phyloP scores from a whole-genome alignment of 2,329 filamentous ascomycete species.

The Phialophora expanda region DNA sequence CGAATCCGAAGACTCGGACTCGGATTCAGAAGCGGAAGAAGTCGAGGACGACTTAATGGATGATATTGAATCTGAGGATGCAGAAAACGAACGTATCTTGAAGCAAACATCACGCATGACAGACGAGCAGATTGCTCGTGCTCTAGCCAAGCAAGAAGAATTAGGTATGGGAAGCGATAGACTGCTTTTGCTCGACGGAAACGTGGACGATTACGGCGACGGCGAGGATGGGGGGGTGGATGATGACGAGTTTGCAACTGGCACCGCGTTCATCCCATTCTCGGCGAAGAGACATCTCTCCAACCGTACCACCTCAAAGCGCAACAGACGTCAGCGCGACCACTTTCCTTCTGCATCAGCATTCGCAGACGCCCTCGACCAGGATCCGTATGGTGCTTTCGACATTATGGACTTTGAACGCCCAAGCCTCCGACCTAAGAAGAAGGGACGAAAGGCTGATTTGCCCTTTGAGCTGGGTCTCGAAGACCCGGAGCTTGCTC shows the following conservation, averaged over 20 bases:
- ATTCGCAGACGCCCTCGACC: constrained; percentile 64
- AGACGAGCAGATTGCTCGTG: constrained; percentile 66
- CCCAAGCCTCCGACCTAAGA: constrained; percentile 68
- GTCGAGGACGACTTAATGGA: constrained; percentile 45
- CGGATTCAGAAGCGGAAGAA: constrained; percentile 42
- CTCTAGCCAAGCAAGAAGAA: constrained; percentile 67
- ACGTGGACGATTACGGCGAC: constrained; percentile 42
- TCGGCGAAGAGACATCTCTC: constrained; percentile 36
- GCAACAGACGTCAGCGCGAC: constrained; percentile 40
- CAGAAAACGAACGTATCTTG: constrained; percentile 47
- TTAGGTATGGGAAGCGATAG: constrained; percentile 67
- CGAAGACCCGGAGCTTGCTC: constrained; percentile 69
- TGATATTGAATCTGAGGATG: constrained; percentile 48
- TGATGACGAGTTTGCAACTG: constrained; percentile 36
- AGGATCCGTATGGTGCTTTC: constrained; percentile 69
- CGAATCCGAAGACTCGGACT: constrained; percentile 41
- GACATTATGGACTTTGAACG: constrained; percentile 85
- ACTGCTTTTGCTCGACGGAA: constrained; percentile 61
- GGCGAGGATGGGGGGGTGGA: constrained; percentile 41
- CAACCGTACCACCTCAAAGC: constrained; percentile 37
- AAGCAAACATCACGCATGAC: constrained; percentile 50
- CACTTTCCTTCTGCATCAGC: constrained; percentile 61
- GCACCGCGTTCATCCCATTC: constrained; percentile 36
- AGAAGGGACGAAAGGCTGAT: constrained; percentile 65
- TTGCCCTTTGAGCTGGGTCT: constrained; percentile 60